Evolutionary conservation across 371 early-diverging fungal species (phyloP), one percentile per base, ranked within the genome.

Genomic region (Entomophthora muscae): DNA sequence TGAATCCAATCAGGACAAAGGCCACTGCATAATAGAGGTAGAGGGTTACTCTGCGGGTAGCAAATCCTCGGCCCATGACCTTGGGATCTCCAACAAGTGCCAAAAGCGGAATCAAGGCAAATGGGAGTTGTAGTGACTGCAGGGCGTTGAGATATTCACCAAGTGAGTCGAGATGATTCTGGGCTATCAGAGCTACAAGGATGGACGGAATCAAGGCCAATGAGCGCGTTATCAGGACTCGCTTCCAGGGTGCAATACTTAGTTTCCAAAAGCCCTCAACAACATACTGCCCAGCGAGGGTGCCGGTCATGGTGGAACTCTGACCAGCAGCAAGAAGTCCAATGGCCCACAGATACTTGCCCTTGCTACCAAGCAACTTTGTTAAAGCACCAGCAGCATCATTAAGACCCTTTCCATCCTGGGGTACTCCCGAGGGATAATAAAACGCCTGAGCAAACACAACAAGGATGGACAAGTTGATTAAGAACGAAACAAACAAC

Each of bases 271-370:
- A 86, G 0, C 86, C 86, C 66, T 85, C 83, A 3, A 82, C 80
- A 2, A 87, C 85, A 68, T 80, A 82, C 72, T 86, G 86, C 5
- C 88, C 86, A 1, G 84, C 83, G 32, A 88, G 63, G 3, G 86
- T 88, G 17, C 86, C 86, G 7, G 88, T 81, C 78, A 86, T 83
- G 3, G 86, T 85, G 0, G 83, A 80, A 10, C 59, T 57, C 68
- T 87, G 88, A 2, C 88, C 88, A 10, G 84, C 82, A 0, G 83
- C 82, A 22, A 88, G 68, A 62, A 88, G 68, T 3, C 83, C 88
- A 1, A 82, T 66, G 1, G 85, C 85, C 74, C 81, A 88, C 26
- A 85, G 69, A 64, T 80, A 82, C 31, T 77, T 77, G 1, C 82
- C 82, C 17, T 70, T 72, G 32, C 66, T 61, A 1, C 85, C 85